Base-by-base conservation (phyloP, 2,329 filamentous ascomycete genomes). In the Tolypocladium tropicale region DNA sequence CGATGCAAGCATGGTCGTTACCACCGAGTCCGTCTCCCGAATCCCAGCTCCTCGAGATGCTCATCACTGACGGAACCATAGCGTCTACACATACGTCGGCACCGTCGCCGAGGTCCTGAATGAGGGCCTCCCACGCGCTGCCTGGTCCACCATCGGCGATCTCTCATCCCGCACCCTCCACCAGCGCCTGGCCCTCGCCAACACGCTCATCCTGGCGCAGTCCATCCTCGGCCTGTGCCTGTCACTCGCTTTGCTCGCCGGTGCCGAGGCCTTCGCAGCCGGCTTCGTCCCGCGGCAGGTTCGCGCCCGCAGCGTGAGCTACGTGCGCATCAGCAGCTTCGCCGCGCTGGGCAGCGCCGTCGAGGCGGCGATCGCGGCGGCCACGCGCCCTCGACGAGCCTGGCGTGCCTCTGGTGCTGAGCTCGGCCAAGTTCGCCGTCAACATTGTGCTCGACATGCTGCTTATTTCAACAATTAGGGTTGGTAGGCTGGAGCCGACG, bases 61-160 rank as follows among this genome's bases (percentile, higher is more conserved):
- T 25, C 80, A 82, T 3, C 18, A 77, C 80, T 56, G 33, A 84
- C 87, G 14, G 33, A 21, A 11, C 34, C n/a, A 9, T 36, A 60
- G 56, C 11, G 73, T 78, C 0, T 88, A 86, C 67, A 89, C 84
- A 0, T 90, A 90, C 66, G 87, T 90, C 57, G 77, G 79, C 23
- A 78, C 83, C 0, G 75, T 89, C 0, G 80, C 79, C 1, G 83
- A 90, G 64, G 84, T 88, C 0, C 68, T 90, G 18, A 90, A 90
- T 60, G 86, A 90, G 65, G 86, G 86, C 0, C 78, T 90, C 0
- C 86, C 86, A 0, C 77, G 85, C 25, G 82, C 85, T 0, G 77
- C 84, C 0, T 90, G 83, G 81, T 74, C 84, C 6, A 78, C 88
- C 56, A 88, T 90, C 56, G 85, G 84, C 9, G 84, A 90, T 67